Evolutionary conservation across 768 basidiomycete species (phyloP), one percentile per base, ranked within the genome.

Genomic region (Leccinum pellstonianum): DNA sequence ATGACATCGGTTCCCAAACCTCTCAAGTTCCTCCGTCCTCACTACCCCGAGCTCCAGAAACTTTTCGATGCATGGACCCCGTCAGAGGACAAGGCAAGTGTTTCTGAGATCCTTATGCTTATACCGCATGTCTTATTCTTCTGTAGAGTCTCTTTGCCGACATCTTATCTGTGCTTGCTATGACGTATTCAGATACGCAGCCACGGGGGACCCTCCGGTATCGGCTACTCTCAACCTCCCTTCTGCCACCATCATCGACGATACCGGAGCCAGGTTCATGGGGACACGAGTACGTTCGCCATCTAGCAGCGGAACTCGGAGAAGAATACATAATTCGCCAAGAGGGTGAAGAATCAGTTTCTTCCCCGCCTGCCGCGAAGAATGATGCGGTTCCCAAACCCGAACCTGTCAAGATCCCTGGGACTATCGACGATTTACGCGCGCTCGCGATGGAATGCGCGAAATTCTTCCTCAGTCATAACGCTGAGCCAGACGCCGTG

Each of bases 1-100:
- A 98, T 99, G 96, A 99, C 97, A 11, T 95, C 94, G 23, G 96
- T 99, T 10, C 97, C 97, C 1, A 98, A 99, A 79, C 97, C 97
- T 29, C 83, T 99, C 59, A 99, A 99, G 77, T 99, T 99, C 77
- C 83, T 99, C 31, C 88, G 95, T 57, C 95, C 95, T 35, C 90
- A 94, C 72, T 99, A 96, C 72, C 91, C 90, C 52, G 87, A 86
- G 59, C 83, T 96, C 46, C 90, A 95, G 73, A 80, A 80, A 23
- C 77, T 98, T 27, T 95, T 95, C 73, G 88, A 92, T 60, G 80
- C 86, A 41, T 93, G 95, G 88, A 72, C 85, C 2, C 69, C 82
- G 23, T 95, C 92, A 43, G 85, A 88, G 64, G 83, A 91, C 79
- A 90, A 90, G 82, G 69, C 35, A 68, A 51, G 46, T 31, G 3